A percentile compares a stretch with the other conserved stretches of the same genome.
Conservation (phyloP, 129 eudicot species). For the Pseudognaphalium luteoalbum region DNA sequence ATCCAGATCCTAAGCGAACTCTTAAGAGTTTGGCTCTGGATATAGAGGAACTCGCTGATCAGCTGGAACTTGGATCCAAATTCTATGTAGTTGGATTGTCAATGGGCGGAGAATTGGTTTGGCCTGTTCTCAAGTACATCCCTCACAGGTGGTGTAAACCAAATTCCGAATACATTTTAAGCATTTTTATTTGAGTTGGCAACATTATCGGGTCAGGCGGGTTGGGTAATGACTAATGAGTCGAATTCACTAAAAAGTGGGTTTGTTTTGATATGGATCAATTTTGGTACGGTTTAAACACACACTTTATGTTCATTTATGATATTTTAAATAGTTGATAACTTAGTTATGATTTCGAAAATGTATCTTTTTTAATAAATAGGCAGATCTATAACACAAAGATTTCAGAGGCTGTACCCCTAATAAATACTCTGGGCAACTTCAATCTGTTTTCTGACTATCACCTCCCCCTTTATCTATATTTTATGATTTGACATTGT, state of each 20-base stretch:
- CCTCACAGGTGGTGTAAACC: slow-evolving; percentile 64
- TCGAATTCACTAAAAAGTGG: not conserved
- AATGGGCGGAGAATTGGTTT: slow-evolving; percentile 60
- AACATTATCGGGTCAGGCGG: not conserved
- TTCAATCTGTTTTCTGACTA: not conserved
- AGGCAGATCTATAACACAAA: not conserved
- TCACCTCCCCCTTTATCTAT: too few relatives aligned
- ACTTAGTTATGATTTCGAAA: not conserved
- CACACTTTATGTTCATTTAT: not conserved
- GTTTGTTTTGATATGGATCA: not conserved
- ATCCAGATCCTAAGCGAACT: slow-evolving; percentile 63
- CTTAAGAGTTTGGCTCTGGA: slow-evolving; percentile 61
- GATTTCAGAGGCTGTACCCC: not conserved
- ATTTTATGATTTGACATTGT: not conserved
- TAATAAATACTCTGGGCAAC: not conserved
- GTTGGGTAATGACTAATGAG: not conserved
- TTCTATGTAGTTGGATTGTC: slow-evolving; percentile 71
- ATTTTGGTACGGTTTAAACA: not conserved
- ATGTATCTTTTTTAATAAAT: too few relatives aligned
- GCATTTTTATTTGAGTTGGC: not conserved
- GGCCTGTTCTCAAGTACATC: slow-evolving; percentile 78
- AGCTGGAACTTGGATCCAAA: slow-evolving; percentile 61
- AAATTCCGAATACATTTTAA: not conserved
- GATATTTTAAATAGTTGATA: too few relatives aligned
- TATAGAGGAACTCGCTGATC: slow-evolving; percentile 77